These are phyloP conservation scores for Tulasnella sp. DNA, from an alignment of 768 basidiomycete species.

Conservation along the genomic window DNA sequence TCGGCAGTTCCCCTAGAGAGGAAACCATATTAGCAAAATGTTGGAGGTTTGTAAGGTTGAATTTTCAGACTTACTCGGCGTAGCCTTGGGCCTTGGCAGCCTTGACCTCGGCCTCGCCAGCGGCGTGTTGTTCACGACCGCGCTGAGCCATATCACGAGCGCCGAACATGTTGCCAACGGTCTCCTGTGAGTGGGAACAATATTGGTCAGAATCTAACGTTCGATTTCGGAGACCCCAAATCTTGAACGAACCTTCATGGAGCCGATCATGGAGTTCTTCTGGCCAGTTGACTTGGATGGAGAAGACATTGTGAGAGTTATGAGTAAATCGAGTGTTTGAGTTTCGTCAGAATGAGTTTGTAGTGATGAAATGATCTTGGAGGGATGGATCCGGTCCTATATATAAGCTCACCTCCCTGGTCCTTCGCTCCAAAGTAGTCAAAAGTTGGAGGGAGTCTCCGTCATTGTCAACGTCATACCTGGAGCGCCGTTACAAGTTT, in stretches of 20 bases:
- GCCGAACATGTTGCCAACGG: neutral
- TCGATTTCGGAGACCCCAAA: neutral
- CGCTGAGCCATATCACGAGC: conserved; percentile 15
- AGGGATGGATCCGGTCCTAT: neutral
- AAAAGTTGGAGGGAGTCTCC: neutral
- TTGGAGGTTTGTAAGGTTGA: neutral
- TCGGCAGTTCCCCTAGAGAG: conserved; percentile 48
- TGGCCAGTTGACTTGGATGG: conserved; percentile 6
- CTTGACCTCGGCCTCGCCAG: conserved; percentile 48
- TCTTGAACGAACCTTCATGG: neutral
- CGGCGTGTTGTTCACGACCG: conserved; percentile 46
- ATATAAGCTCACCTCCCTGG: neutral
- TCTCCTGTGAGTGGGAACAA: neutral
- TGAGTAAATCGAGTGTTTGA: neutral
- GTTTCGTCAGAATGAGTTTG: neutral
- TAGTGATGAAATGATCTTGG: neutral
- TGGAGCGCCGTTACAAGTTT: conserved; percentile 19
- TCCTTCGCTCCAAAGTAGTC: neutral
- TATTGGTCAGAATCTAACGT: neutral
- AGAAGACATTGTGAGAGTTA: conserved; percentile 11
- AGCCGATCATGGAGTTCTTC: conserved; percentile 16
- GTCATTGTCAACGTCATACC: conserved; percentile 10
- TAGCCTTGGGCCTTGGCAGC: conserved; percentile 51
- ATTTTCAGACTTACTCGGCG: neutral
- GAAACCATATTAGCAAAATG: neutral